Base-by-base conservation (phyloP, 2,329 filamentous ascomycete species). In the Colletotrichum scovillei region DNA sequence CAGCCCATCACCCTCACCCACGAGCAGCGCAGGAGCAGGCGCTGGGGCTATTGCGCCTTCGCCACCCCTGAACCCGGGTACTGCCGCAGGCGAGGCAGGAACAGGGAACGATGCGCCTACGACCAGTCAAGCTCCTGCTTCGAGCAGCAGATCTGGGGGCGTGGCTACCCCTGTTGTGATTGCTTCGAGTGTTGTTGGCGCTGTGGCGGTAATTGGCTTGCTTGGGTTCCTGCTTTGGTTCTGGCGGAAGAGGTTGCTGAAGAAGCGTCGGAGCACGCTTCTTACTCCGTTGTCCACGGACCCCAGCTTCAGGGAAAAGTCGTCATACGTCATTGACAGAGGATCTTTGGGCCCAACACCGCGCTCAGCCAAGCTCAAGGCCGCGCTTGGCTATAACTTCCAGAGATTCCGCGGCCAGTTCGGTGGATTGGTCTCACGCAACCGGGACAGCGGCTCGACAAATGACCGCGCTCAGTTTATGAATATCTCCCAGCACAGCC, bases 141-240 rank as follows among this genome's bases (percentile, higher is more conserved):
- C 42, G 53, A 78, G 74, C 63, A 76, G 74, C 26, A 77, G 76
- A 63, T 80, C 77, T 30, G 79, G 78, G 2, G 42, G 26, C 12
- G 60, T 73, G 12, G 76, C 79, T 32, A 83, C 80, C 7, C 84
- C 84, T 0, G 80, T 84, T 30, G 85, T 85, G 6, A 83, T 91
- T 56, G 87, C 87, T 1, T 88, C 86, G 11, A 86, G 88, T 52
- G 85, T 89, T 3, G 79, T 89, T 5, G 89, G 88, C 32, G 85
- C 85, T 4, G 78, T 88, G 1, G 84, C 86, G 0, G 80, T 84
- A n/a, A 75, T 87, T 46, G 83, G 83, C 4, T 71, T 90, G 19
- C 76, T 89, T 26, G 84, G 81, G 0, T 83, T 90, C 53, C 74
- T 89, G 3, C 75, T 89, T 11, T 91, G 88, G 88, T 83, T 88